Evolutionary conservation across 2,329 filamentous ascomycete species (phyloP).

Genomic region (Talaromyces rugulosus): DNA sequence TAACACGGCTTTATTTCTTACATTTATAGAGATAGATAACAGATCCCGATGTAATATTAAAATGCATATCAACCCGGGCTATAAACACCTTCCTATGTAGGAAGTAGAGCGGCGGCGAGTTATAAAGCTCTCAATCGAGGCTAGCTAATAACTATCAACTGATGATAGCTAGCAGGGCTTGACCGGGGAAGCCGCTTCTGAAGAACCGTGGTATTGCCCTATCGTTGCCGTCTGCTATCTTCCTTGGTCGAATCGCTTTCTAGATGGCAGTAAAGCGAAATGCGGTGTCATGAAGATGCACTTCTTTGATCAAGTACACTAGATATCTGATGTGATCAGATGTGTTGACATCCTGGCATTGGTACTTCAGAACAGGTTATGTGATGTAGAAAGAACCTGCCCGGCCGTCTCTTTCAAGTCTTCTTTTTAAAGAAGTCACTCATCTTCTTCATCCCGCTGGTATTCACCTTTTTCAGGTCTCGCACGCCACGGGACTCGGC

Average conservation of each 20-base stretch:
- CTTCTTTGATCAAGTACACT: neutral
- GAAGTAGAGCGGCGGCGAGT: neutral
- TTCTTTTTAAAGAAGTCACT: conserved; percentile 74
- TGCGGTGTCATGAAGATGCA: neutral
- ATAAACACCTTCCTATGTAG: neutral
- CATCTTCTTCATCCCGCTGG: conserved; percentile 92
- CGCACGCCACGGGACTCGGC: conserved; percentile 70
- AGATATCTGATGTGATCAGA: neutral
- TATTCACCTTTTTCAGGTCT: conserved; percentile 85
- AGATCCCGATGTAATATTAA: neutral
- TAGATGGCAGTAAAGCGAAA: neutral
- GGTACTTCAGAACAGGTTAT: neutral
- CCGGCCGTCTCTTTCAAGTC: neutral
- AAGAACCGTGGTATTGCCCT: neutral
- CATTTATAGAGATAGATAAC: neutral
- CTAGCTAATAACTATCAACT: neutral
- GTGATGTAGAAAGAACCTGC: neutral
- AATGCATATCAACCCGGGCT: neutral
- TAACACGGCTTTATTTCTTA: neutral
- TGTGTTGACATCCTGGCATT: neutral
- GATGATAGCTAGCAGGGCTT: neutral
- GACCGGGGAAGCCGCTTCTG: neutral
- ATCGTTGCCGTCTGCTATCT: neutral
- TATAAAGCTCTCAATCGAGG: neutral
- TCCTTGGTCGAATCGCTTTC: neutral